Conservation (phyloP, 2,329 filamentous ascomycete species). For the Fusarium clavum region DNA sequence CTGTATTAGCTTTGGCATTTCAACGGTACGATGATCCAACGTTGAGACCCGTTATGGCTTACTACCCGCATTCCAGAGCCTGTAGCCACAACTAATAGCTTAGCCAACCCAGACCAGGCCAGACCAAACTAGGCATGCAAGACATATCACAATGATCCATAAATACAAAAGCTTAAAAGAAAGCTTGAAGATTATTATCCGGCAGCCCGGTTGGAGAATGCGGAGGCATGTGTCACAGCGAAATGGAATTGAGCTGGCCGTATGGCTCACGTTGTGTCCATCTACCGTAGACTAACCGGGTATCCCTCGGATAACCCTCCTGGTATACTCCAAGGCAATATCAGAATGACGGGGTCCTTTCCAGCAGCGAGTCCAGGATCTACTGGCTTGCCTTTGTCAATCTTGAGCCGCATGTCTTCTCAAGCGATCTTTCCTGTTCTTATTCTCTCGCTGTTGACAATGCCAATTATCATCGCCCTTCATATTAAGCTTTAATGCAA, state of each 20-base stretch:
- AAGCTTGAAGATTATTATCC: too few species aligned
- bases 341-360: background rate
- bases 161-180: background rate
- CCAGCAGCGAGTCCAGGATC: background rate
- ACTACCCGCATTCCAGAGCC: background rate
- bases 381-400: background rate
- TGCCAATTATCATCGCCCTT: background rate
- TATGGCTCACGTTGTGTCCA: too few species aligned
- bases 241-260: background rate
- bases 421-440: fast-evolving
- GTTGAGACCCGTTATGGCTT: background rate
- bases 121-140: background rate
- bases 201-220: too few species aligned
- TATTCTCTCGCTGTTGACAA: background rate
- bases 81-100: conserved; percentile 1
- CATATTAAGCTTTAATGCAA: too few species aligned
- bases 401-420: background rate
- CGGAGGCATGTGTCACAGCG: background rate
- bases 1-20: background rate
- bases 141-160: background rate
- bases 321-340: fast-evolving
- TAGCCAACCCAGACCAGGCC: background rate
- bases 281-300: background rate
- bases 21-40: background rate
- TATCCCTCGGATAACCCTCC: background rate